Base-by-base conservation (phyloP, 164 flowering plant genomes). In the Magnolia sinica region DNA sequence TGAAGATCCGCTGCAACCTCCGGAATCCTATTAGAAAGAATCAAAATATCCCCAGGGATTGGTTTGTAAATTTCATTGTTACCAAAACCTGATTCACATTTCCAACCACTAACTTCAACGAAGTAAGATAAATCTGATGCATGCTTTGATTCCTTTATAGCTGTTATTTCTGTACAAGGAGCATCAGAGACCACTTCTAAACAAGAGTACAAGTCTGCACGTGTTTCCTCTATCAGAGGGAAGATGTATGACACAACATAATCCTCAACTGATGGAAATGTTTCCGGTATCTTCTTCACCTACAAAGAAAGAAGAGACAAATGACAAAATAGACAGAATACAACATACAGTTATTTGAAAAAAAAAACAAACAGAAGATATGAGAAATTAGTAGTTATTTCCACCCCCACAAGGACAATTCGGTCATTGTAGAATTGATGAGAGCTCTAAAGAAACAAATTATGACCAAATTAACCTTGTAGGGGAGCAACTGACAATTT, bases 161-260 rank as follows among this genome's bases (percentile, higher is more conserved):
- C 70, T 22, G 74, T 74, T 22, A 90, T 82, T 81, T 86, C 85
- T 18, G 88, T 85, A 80, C 31, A 83, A 6, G 96, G 96, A 10
- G 90, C 88, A 8, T 71, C 37, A 1, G 80, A 66, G 14, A 90
- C 70, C 23, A 58, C 65, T 59, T 91, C 88, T 87, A 93, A 52
- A 64, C 83, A 82, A 3, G 92, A 83, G 37, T 50, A 77, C 58
- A 93, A 14, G 20, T 82, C 85, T 1, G 88, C 82, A 22, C 90
- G 88, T 37, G 88, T 87, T 80, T 89, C 92, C 75, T 89, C 92
- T 23, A 85, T 52, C 61, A 89, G 79, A 49, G 97, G 95, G 31
- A 68, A 78, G 7, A 77, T 61, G 74, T 59, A 91, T 0, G 91
- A 87, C 18, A 81, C 77, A 66, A 88, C 76, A 79, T 90, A 90